These are phyloP conservation scores for Salvia rosmarinus DNA, from an alignment of 257 asterid genomes.

Conservation along the genomic window DNA sequence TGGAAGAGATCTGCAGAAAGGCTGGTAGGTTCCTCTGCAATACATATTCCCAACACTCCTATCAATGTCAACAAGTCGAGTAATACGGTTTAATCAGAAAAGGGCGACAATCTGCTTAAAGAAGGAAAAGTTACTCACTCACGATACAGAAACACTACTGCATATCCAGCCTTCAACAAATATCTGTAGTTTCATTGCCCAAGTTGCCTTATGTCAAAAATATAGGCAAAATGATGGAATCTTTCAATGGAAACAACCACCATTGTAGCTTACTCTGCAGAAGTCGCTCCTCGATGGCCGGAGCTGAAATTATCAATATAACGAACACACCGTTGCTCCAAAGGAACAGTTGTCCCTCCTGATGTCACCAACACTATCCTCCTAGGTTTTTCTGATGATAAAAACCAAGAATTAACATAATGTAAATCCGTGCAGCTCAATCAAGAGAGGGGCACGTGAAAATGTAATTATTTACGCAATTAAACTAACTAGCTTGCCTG, in stretches of 20 bases:
- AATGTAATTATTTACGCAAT: not conserved
- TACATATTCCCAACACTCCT: constrained; percentile 7
- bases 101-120: constrained; percentile 6
- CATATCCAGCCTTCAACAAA: constrained; percentile 86
- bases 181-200: constrained; percentile 55
- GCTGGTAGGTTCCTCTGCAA: constrained; percentile 91
- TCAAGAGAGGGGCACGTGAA: too few relatives aligned
- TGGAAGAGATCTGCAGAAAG: constrained; percentile 82
- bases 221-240: constrained; percentile 1
- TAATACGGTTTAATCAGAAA: not conserved
- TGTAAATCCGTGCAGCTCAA: not conserved
- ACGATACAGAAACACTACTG: constrained; percentile 84
- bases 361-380: constrained; percentile 92
- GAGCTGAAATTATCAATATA: constrained; percentile 95
- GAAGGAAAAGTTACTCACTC: constrained; percentile 51
- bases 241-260: constrained; percentile 8
- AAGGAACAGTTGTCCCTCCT: constrained; percentile 97
- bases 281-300: constrained; percentile 96
- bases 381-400: constrained; percentile 43
- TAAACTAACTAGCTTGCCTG: constrained; percentile 49
- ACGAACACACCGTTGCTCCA: constrained; percentile 92
- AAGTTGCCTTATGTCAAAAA: constrained; percentile 28
- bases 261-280: constrained; percentile 74
- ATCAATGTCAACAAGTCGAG: constrained; percentile 5
- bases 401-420: constrained; percentile 3